Base-by-base conservation (phyloP, 2,329 filamentous ascomycete species). In the Monilinia fructigena region DNA sequence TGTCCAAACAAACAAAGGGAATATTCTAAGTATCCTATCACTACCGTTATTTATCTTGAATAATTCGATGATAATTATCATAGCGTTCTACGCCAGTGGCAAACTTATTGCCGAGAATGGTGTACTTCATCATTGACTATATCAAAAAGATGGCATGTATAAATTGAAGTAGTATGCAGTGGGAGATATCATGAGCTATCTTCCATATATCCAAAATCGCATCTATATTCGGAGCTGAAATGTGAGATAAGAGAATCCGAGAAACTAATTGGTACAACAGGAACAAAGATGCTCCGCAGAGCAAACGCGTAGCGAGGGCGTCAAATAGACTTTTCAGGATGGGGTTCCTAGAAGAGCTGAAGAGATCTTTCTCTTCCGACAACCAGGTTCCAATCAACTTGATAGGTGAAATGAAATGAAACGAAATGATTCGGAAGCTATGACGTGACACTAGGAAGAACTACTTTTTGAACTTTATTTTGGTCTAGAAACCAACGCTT, bases 211-310 rank as follows among this genome's bases (percentile, higher is more conserved):
- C 31, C 45, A 11, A 60, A 50, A 26, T 60, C 20, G 58, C 50
- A 50, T 26, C 45, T 60, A 26, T 38, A 7, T 50, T 50, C 58
- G 58, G 58, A 60, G 45, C 58, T 60, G 58, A 60, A 60, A 60
- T 60, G 6, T 11, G 45, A 60, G 58, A 60, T 60, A 60, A 60
- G 58, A 48, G 26, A 58, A 60, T 50, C 45, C 45, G 45, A 28
- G 45, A 60, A n/a, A 38, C 45, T 50, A 50, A 50, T 60, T 50
- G 20, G 45, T 50, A 26, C 45, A n/a, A 60, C 45, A 35, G 58
- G 58, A 60, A 50, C 26, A 60, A 42, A 38, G 3, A 60, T 60
- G 58, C 28, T 45, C 28, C 14, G 45, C 45, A 48, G 4, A 35
- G 28, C 16, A 50, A 20, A 31, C 28, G 45, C 31, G 58, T 50